Evolutionary conservation across 345 rosid species (phyloP).

Genomic region (Erysimum cheiranthoides): DNA sequence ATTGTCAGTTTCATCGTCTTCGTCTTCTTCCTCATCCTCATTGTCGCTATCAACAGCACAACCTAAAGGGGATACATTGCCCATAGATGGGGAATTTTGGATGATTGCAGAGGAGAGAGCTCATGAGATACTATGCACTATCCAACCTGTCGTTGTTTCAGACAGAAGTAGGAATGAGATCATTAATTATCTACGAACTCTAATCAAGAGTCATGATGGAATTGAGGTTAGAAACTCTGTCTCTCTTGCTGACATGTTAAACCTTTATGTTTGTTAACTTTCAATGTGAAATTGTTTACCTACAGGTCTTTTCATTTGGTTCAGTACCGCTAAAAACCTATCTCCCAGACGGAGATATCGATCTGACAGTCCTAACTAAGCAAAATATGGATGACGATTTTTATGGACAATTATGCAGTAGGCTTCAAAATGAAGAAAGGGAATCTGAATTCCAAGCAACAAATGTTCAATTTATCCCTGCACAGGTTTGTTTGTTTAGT

Average conservation of each 20-base stretch:
- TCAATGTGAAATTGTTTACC: not conserved
- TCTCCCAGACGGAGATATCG: constrained; percentile 97
- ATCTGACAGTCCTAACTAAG: constrained; percentile 71
- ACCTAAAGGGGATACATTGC: constrained; percentile 46
- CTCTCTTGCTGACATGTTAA: constrained; percentile 5
- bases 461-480: constrained; percentile 73
- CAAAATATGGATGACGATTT: constrained; percentile 63
- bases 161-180: constrained; percentile 69
- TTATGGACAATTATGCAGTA: constrained; percentile 52
- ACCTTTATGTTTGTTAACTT: constrained; percentile 11
- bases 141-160: constrained; percentile 72
- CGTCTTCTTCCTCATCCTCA: constrained; percentile 53
- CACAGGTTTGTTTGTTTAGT: constrained; percentile 61
- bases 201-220: constrained; percentile 60
- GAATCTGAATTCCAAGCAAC: constrained; percentile 56
- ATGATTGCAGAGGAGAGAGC: constrained; percentile 73
- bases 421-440: constrained; percentile 59
- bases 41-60: constrained; percentile 46
- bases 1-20: constrained; percentile 52
- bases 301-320: constrained; percentile 75
- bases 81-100: constrained; percentile 68
- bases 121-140: constrained; percentile 67
- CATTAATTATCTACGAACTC: constrained; percentile 58
- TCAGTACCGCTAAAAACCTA: constrained; percentile 85
- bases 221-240: constrained; percentile 63